Base-by-base conservation (phyloP, 2,329 filamentous ascomycete genomes). In the Tolypocladium nubicola region DNA sequence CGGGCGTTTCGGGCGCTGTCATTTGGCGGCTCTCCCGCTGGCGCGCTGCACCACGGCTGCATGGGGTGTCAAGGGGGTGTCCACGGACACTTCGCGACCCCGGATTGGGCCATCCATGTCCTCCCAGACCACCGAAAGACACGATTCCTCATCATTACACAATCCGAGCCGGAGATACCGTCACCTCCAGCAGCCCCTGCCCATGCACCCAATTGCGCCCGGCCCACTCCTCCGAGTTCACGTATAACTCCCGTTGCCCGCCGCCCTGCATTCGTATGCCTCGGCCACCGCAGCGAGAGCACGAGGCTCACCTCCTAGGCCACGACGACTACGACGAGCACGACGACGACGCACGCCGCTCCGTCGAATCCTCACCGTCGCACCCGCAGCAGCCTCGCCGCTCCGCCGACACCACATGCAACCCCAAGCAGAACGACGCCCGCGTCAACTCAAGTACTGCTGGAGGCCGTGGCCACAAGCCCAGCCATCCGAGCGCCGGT, bases 321-420 rank as follows among this genome's bases (percentile, higher is more conserved):
- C 16, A 35, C 38, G 16, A 43, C 21, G 26, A 52, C 16, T 9
- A 55, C 40, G 39, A 55, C 10, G 37, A 54, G 11, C 21, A 54
- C 23, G 26, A 54, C 53, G 26, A 38, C 30, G 16, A 37, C 37
- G 13, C 37, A 4, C 45, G 45, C 45, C 45, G 3, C 16, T 33
- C 45, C 47, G 1, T 8, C 26, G 14, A 14, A n/a, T 10, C 47
- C 47, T 21, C 47, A 13, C 30, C 47, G 19, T 19, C 9, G 30
- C 47, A n/a, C 47, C 8, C 21, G 21, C 52, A 54, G 23, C 55
- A 35, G 58, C 60, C 62, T 63, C 52, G 57, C 61, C 58, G 56
- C 62, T 58, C 56, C 41, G 40, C 61, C 59, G 33, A 30, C 38
- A 21, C 62, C 66, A 67, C 65, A 69, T 70, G 68, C 66, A 55